Evolutionary conservation across 2,329 filamentous ascomycete species (phyloP).

Genomic region (Coniella vitis): DNA sequence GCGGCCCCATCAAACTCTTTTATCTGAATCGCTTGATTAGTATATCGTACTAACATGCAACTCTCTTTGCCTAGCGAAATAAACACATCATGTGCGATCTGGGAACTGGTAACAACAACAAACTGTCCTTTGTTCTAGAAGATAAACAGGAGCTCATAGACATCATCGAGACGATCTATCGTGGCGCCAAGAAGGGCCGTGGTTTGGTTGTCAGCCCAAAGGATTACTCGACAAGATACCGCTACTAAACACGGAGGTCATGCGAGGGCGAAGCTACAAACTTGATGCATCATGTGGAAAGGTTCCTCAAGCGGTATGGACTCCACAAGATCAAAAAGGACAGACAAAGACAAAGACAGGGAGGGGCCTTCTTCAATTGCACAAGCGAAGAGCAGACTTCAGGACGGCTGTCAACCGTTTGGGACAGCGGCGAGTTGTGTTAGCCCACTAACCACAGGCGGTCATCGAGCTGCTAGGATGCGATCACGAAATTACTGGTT

Average conservation of each 20-base stretch:
- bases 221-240: conserved; percentile 63
- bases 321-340: too few species aligned
- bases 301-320: too few species aligned
- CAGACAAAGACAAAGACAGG: too few species aligned
- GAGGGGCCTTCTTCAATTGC: too few species aligned
- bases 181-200: conserved; percentile 95
- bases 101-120: conserved; percentile 98
- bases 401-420: too few species aligned
- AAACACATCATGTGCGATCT: conserved; percentile 99
- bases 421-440: too few species aligned
- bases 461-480: not conserved
- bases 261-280: too few species aligned
- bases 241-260: conserved; percentile 40
- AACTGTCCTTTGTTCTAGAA: conserved; percentile 91
- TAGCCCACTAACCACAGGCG: not conserved
- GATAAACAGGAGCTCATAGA: conserved; percentile 99
- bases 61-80: conserved; percentile 60
- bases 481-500: conserved; percentile 24
- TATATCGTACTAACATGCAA: not conserved
- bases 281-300: too few species aligned
- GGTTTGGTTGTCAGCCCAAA: conserved; percentile 96
- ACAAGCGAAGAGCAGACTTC: too few species aligned
- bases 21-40: too few species aligned
- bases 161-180: conserved; percentile 96
- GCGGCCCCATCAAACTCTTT: too few species aligned